Evolutionary conservation across 1,139 yeast species (phyloP), one percentile per base, ranked within the genome.

Genomic region (Wickerhamomyces sp.): DNA sequence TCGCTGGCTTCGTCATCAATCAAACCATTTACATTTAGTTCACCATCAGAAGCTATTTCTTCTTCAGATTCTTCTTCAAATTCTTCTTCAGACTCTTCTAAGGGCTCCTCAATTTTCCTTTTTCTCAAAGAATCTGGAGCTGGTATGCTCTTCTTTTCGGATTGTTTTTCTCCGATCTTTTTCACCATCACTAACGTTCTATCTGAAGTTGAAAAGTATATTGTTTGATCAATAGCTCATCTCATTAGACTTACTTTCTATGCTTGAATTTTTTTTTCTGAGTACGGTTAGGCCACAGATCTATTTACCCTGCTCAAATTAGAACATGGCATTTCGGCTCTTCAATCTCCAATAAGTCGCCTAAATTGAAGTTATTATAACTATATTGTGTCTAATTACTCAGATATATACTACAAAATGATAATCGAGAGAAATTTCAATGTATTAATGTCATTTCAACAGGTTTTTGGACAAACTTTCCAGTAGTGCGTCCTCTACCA

Each of bases 1-100:
- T 29, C 40, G 15, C 34, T 37, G 13, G 15, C 39, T 27, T 36
- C 39, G 8, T 36, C 39, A 14, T 36, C 39, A 36, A 36, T 36
- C 23, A 36, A 27, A 7, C 39, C 39, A 36, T 27, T 27, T 8
- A 36, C 39, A 27, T 36, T 36, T n/a, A 36, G 14, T 27, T 36
- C 32, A 27, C 39, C 39, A 36, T 36, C 39, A 7, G 27, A 14
- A 18, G 14, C 18, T 15, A 34, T 23, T 32, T 38, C 36, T 8
- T 23, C 35, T 38, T 32, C 40, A 31, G 34, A 38, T 31, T 38
- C 35, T 7, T 31, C 30, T 14, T 23, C 35, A 7, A 9, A n/a
- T 23, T 32, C 36, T 26, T 38, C 36, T 14, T 23, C 35, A 7
- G 9, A n/a, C 13, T 32, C 36, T 26, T 38, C 36, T 23, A 35